phyloP scores from a whole-genome alignment of 371 early-diverging fungal species.

The Massospora cicadina region DNA sequence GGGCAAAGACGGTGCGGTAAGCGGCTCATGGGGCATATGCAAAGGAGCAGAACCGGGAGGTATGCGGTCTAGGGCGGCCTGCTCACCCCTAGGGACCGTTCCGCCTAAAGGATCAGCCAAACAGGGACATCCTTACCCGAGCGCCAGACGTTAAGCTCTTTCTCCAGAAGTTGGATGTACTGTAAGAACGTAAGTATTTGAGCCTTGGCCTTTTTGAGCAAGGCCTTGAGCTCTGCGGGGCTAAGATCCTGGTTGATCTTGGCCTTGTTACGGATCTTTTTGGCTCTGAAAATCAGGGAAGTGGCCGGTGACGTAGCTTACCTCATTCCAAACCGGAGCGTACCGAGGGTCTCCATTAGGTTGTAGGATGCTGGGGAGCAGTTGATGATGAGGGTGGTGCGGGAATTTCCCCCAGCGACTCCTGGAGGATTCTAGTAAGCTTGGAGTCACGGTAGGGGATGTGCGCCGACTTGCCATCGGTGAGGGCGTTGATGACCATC shows the following conservation, averaged over 20 bases:
- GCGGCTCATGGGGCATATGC: constrained; percentile 6
- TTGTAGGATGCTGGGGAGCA: constrained; percentile 91
- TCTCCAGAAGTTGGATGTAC: constrained; percentile 66
- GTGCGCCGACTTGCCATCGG: constrained; percentile 82
- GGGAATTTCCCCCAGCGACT: constrained; percentile 95
- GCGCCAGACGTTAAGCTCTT: constrained; percentile 78
- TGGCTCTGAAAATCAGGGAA: constrained; percentile 39
- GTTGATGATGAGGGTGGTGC: constrained; percentile 93
- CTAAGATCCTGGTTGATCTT: constrained; percentile 88
- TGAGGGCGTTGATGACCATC: constrained; percentile 96
- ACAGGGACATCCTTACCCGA: constrained; percentile 18
- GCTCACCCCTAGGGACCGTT: constrained; percentile 44
- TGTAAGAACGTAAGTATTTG: constrained; percentile 59
- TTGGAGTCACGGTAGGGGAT: constrained; percentile 98
- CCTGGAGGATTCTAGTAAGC: constrained; percentile 95
- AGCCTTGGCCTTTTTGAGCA: constrained; percentile 75
- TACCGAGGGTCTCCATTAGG: constrained; percentile 85
- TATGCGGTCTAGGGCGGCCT: constrained; percentile 32
- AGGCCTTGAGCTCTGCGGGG: constrained; percentile 77
- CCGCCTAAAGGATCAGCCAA: constrained; percentile 22
- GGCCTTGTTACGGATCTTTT: constrained; percentile 96
- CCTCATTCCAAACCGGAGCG: constrained; percentile 90
- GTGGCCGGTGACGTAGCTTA: constrained; percentile 10
- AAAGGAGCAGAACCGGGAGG: constrained; percentile 12
- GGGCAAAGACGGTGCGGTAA: constrained; percentile 15